A percentile compares a stretch with the other conserved stretches of the same genome.
phyloP scores from a whole-genome alignment of 768 basidiomycete genomes.

The Neoboletus magnificus region DNA sequence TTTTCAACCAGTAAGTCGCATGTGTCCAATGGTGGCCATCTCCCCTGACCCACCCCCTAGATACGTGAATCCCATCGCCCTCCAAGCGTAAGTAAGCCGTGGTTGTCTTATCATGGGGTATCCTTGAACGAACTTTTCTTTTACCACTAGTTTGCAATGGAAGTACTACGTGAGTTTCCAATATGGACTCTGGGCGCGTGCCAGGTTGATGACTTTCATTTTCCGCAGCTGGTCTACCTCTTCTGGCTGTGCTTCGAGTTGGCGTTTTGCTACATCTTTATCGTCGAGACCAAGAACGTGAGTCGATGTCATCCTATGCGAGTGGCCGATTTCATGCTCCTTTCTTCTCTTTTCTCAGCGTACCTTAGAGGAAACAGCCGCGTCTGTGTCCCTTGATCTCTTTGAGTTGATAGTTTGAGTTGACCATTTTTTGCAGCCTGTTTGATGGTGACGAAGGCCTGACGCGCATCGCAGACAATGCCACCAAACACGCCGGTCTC shows the following conservation, averaged over 20 bases:
- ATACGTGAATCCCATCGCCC: conserved; percentile 38
- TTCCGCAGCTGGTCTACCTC: conserved; percentile 29
- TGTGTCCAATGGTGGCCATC: conserved; percentile 20
- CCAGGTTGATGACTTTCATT: not conserved
- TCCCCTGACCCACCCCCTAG: conserved; percentile 14
- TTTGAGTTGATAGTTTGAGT: not conserved
- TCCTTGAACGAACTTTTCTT: not conserved
- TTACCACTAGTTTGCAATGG: conserved; percentile 35
- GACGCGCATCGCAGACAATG: not conserved
- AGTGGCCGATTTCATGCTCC: not conserved
- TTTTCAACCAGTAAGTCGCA: conserved; percentile 41
- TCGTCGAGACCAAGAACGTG: conserved; percentile 40
- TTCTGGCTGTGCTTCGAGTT: conserved; percentile 41
- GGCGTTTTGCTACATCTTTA: conserved; percentile 36
- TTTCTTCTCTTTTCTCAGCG: not conserved
- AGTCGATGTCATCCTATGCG: not conserved
- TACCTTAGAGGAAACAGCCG: conserved; percentile 20
- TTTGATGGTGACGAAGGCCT: conserved; percentile 9
- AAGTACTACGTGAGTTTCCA: conserved; percentile 40
- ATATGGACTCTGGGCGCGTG: not conserved
- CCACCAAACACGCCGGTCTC: not conserved
- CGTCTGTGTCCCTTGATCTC: conserved; percentile 4
- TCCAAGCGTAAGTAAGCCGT: conserved; percentile 18
- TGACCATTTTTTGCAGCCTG: conserved; percentile 2
- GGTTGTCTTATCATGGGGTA: not conserved